Evolutionary conservation across 495 filamentous ascomycete genomes (phyloP).

Genomic region (Trichoderma parareesei): DNA sequence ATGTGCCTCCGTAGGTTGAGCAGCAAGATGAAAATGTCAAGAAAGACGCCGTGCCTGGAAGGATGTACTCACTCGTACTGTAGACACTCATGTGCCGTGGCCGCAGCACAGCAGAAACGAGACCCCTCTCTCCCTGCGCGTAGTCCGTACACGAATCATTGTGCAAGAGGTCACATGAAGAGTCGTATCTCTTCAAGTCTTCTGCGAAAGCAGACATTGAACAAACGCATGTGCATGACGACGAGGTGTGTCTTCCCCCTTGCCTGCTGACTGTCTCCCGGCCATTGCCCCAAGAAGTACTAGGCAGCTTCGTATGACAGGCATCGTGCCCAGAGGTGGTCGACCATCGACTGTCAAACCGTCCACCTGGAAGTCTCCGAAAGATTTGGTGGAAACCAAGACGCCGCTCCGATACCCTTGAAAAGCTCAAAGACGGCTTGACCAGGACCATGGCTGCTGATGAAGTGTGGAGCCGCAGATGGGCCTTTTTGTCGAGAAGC

Average conservation of each 20-base stretch:
- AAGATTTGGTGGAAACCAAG: background rate
- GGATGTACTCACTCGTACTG: too few relatives aligned
- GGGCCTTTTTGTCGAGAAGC: background rate
- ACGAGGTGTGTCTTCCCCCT: background rate
- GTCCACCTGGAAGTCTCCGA: background rate
- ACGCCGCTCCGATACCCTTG: constrained; percentile 5
- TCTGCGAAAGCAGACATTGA: background rate
- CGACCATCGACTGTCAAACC: background rate
- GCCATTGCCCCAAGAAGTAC: background rate
- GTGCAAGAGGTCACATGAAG: too few relatives aligned
- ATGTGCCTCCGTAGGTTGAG: too few relatives aligned
- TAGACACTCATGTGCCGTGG: too few relatives aligned
- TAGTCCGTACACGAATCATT: too few relatives aligned
- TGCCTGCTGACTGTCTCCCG: background rate
- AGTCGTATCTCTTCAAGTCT: too few relatives aligned
- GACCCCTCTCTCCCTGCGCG: too few relatives aligned
- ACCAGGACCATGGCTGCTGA: background rate
- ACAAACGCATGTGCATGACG: background rate
- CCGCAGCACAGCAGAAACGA: too few relatives aligned
- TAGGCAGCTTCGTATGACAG: background rate
- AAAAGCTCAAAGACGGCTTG: background rate
- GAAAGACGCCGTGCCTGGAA: too few relatives aligned
- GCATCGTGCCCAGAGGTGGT: background rate
- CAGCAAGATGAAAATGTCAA: too few relatives aligned
- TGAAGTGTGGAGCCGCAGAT: background rate